Evolutionary conservation across 495 filamentous ascomycete species (phyloP).

Genomic region (Penicillium coprophilum): DNA sequence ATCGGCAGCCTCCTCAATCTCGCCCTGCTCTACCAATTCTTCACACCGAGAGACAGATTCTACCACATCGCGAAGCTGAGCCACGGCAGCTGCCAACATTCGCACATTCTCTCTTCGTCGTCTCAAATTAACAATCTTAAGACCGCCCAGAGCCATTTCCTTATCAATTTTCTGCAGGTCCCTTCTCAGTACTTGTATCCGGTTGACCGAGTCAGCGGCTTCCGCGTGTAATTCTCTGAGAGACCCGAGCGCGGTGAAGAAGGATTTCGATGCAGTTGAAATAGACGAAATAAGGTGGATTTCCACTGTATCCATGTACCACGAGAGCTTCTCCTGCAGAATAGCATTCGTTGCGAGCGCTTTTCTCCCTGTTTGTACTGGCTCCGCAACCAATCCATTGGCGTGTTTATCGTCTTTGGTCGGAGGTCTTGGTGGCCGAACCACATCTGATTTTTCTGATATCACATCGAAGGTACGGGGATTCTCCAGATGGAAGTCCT

Average conservation of each 20-base stretch:
- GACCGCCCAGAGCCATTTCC: constrained; percentile 81
- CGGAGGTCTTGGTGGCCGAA: constrained; percentile 61
- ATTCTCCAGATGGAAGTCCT: constrained; percentile 94
- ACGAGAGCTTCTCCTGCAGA: constrained; percentile 97
- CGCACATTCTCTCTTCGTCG: constrained; percentile 80
- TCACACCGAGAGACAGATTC: constrained; percentile 76
- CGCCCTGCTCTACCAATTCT: constrained; percentile 72
- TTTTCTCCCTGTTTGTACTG: constrained; percentile 62
- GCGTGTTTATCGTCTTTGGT: constrained; percentile 52
- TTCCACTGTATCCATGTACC: constrained; percentile 99
- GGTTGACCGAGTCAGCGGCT: constrained; percentile 84
- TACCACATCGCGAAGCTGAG: constrained; percentile 77
- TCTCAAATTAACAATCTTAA: constrained; percentile 82
- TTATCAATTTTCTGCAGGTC: constrained; percentile 79
- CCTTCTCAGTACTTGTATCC: constrained; percentile 76
- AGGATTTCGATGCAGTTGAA: constrained; percentile 89
- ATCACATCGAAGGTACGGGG: constrained; percentile 95
- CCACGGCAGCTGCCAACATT: constrained; percentile 76
- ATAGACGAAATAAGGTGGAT: constrained; percentile 97
- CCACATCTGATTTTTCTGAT: constrained; percentile 91
- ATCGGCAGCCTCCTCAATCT: constrained; percentile 75
- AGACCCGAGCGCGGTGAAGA: constrained; percentile 93
- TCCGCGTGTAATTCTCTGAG: constrained; percentile 88
- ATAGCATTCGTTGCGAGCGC: constrained; percentile 95
- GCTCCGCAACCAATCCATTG: constrained; percentile 63